Base-by-base conservation (phyloP, 768 basidiomycete genomes). In the Rhodotorula babjevae region DNA sequence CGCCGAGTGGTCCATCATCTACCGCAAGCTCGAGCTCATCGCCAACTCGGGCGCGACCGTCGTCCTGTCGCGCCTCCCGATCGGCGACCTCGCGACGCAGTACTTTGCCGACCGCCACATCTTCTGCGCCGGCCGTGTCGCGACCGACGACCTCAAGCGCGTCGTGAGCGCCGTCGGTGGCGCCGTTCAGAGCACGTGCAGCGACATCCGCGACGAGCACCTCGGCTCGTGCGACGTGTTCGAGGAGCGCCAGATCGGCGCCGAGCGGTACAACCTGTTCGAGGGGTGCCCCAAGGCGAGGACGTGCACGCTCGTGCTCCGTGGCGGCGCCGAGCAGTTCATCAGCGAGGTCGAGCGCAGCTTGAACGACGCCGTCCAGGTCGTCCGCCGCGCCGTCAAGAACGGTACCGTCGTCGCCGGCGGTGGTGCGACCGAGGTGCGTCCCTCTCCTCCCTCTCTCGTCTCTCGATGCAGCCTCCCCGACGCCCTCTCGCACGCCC, bases 1-100 rank as follows among this genome's bases (percentile, higher is more conserved):
- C 80, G 96, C 96, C 19, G 96, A 99, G 81, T 99, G 96, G 96
- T 91, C 95, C 78, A 98, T 99, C 82, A 99, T 99, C 78, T 98
- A 95, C 83, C 87, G 90, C 77, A 99, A 99, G 82, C 85, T 99
- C 25, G 90, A 95, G 78, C 92, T 93, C 7, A 96, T 98, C 80
- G 91, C 92, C 78, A 89, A 90, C 79, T 96, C 94, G 4, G 96
- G 95, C 53, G 96, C 96, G 42, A 94, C 94, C 80, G 92, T 99
- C 73, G 93, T 99, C 50, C 85, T 99, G 75, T 96, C 93, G 83
- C 96, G 97, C 82, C 87, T 99, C 18, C 96, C 96, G 19, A 98
- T 98, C 78, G 96, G 96, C 44, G 96, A 99, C 83, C 85, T 99
- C 53, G 96, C 96, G 2, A 98, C 96, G 7, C 96, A 98, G 80